Base-by-base conservation (phyloP, 2,329 filamentous ascomycete species). In the Curvularia spicifera region DNA sequence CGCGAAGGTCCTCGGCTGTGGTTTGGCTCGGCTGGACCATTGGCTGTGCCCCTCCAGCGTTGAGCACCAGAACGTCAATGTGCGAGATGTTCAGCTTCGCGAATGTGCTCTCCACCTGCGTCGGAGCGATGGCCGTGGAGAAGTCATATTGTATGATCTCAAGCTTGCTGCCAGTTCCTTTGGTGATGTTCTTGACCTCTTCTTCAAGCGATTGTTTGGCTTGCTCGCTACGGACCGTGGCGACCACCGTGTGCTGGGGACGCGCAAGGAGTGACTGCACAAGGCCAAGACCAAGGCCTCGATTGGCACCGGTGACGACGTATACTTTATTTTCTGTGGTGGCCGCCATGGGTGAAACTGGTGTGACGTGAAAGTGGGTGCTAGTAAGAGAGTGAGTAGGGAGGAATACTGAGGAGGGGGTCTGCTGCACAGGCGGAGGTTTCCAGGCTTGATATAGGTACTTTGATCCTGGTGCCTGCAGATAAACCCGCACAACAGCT, bases 231-330 rank as follows among this genome's bases (percentile, higher is more conserved):
- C 44, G 50, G 5, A 33, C 35, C 10, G 20, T 52, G 37, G 51
- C 44, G 9, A 53, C 47, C 26, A 53, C 45, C 9, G 35, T 58
- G 22, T 51, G 44, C 20, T 50, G 29, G 18, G 51, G 44, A 26
- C 42, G 39, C 6, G 45, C 39, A 43, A 53, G 31, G 39, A 45
- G 47, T 29, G 29, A 49, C 28, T 58, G 44, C 39, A 53, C 40
- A 18, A 58, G 44, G 31, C 56, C 44, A 15, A 58, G 39, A 33
- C 56, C 50, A n/a, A 58, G 31, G 31, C 50, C 46, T 44, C 50
- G 44, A 42, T 58, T 58, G 20, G 44, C 56, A 24, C 45, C 44
- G 12, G 45, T 58, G 29, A 58, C 42, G 45, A 58, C 26, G 15
- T 51, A 44, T 4, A 51, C 39, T 44, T 28, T 43, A 12, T 42